These are phyloP conservation scores for Canavalia gladiata DNA, from an alignment of 306 rosid genomes.

Conservation along the genomic window DNA sequence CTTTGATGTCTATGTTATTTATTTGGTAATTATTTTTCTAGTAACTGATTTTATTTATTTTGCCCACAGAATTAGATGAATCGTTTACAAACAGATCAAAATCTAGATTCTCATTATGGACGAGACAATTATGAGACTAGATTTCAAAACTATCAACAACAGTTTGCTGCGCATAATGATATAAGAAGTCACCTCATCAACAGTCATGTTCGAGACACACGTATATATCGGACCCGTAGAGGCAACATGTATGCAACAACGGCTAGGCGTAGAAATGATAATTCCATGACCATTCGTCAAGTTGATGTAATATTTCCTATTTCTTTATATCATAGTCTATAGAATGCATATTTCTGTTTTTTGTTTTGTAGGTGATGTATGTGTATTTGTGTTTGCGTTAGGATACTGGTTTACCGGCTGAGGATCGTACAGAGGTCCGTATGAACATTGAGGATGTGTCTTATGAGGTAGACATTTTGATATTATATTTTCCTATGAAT, in stretches of 20 bases:
- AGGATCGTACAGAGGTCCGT: conserved; percentile 81
- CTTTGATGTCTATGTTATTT: too few species aligned
- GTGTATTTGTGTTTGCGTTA: conserved; percentile 1
- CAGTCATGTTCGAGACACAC: neutral
- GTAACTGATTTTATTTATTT: too few species aligned
- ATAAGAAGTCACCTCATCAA: too few species aligned
- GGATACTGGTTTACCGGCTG: conserved; percentile 72
- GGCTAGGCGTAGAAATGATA: conserved; percentile 66
- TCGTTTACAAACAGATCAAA: too few species aligned
- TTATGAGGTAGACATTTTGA: conserved; percentile 65
- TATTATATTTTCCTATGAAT: neutral
- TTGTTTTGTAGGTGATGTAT: conserved; percentile 18
- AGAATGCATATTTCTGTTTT: neutral
- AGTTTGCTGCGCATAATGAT: too few species aligned
- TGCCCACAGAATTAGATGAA: too few species aligned
- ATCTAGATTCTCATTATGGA: too few species aligned
- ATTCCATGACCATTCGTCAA: conserved; percentile 70
- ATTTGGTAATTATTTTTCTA: too few species aligned
- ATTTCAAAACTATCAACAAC: too few species aligned
- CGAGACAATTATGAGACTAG: too few species aligned
- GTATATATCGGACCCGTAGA: conserved; percentile 71
- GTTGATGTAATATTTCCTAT: conserved; percentile 72
- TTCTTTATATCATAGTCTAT: neutral
- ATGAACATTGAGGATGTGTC: conserved; percentile 90
- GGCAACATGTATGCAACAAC: conserved; percentile 59